phyloP scores from a whole-genome alignment of 106 monocot genomes.

The Dioscorea zingiberensis region DNA sequence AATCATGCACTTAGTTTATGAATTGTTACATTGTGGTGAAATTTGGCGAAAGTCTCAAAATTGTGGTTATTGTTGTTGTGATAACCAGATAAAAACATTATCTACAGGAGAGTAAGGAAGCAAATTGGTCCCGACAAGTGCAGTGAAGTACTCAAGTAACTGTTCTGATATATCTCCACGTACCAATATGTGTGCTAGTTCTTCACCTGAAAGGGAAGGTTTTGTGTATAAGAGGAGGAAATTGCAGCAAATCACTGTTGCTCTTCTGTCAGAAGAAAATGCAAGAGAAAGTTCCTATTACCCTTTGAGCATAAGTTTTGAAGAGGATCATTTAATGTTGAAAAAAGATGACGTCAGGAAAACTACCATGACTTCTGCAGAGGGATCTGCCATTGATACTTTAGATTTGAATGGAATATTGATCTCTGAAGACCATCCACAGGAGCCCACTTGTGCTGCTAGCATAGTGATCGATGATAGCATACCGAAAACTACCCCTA shows the following conservation, averaged over 20 bases:
- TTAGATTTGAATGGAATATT: neutral
- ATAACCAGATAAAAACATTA: neutral
- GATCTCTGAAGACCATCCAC: neutral
- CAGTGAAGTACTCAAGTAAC: neutral
- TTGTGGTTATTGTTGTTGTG: neutral
- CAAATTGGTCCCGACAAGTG: neutral
- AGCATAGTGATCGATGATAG: neutral
- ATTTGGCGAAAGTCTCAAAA: constrained; percentile 4
- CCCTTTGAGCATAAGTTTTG: neutral
- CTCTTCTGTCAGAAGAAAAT: constrained; percentile 8
- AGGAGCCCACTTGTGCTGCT: neutral
- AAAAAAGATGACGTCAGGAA: neutral
- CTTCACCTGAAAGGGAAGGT: neutral
- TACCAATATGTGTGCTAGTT: constrained; percentile 1
- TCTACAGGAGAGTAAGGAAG: neutral
- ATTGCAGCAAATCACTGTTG: constrained; percentile 5
- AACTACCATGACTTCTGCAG: neutral
- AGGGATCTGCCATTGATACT: neutral
- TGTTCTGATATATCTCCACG: neutral
- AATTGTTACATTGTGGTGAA: constrained; percentile 15
- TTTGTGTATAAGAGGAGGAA: constrained; percentile 17
- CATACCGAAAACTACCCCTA: too few species aligned
- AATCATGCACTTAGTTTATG: constrained; percentile 11
- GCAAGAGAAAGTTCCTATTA: neutral
- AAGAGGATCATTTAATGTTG: neutral